Percentiles rank a stretch among this genome's conserved stretches.
Conservation (phyloP, 2,329 filamentous ascomycete species). For the Lasiodiplodia sp. region DNA sequence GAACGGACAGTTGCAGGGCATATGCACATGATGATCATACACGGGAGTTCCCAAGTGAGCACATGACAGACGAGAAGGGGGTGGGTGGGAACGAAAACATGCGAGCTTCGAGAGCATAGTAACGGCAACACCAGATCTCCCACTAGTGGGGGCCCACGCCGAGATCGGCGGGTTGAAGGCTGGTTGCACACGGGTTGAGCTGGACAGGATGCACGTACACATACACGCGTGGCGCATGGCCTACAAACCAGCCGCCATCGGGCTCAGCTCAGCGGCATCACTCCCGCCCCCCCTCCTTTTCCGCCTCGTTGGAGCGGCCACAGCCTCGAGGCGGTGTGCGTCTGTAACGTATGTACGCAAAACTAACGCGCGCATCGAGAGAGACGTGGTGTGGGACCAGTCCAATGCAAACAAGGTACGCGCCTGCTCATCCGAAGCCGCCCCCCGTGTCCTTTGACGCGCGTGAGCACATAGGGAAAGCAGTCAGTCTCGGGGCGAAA, state of each 20-base stretch:
- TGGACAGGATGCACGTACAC: not conserved
- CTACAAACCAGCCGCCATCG: not conserved
- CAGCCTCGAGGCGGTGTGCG: slow-evolving; percentile 11
- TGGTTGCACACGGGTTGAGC: not conserved
- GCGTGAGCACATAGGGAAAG: not conserved
- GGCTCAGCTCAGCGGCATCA: not conserved
- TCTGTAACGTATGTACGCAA: slow-evolving; percentile 7
- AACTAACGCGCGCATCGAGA: slow-evolving; percentile 14
- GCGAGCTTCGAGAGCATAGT: not conserved
- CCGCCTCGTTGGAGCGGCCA: not conserved
- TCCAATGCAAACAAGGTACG: slow-evolving; percentile 4
- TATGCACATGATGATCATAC: slow-evolving; percentile 3
- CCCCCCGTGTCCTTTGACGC: not conserved
- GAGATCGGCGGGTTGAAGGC: slow-evolving; percentile 11
- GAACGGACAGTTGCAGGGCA: slow-evolving; percentile 4
- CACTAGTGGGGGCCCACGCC: slow-evolving; percentile 4
- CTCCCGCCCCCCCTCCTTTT: not conserved
- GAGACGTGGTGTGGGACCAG: not conserved
- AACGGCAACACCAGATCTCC: slow-evolving; percentile 24
- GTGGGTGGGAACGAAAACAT: not conserved
- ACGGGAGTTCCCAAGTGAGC: not conserved
- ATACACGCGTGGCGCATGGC: not conserved
- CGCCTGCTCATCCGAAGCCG: not conserved
- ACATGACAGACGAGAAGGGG: not conserved
- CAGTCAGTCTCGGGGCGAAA: not conserved